Base-by-base conservation (phyloP, 2,329 filamentous ascomycete genomes). In the Trichoderma lentiforme region DNA sequence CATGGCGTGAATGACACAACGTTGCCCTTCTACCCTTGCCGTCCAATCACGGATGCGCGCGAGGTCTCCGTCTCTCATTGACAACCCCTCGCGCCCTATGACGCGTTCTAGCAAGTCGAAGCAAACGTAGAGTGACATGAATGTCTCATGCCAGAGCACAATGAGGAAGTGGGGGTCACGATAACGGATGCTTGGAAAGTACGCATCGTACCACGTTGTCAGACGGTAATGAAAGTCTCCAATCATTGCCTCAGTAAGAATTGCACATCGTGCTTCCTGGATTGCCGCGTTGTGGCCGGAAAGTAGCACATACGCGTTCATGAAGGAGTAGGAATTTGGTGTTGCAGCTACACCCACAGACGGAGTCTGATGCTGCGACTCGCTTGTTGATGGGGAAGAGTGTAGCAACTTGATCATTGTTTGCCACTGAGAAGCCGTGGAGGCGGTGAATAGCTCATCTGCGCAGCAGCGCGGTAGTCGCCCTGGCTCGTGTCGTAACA, bases 61-160 rank as follows among this genome's bases (percentile, higher is more conserved):
- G 51, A 56, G 12, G 12, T 56, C 51, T 8, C 24, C 14, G 24
- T 56, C 51, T 14, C 24, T 56, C 51, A 56, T 56, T 3, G 6
- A 56, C 12, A 24, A 56, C 51, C 51, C 51, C 18, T 56, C 51
- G 2, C 51, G 64, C 11, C 71, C 71, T 28, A 57, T 62, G 15
- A 58, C 56, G 18, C 39, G 30, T 43, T 72, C 71, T 24, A 72
- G 14, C 8, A 56, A 18, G 32, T 72, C 65, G 11, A 65, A 32
- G 24, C 69, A 39, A 12, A 63, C 56, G 39, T 70, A 58, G 3
- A 70, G 43, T 1, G 57, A 70, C 34, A 70, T 70, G 30, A 72
- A 72, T 21, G 62, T 51, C n/a, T 53, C 60, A 47, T 72, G 71
- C 71, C 71, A 72, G 18, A 72, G 63, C 34, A 68, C 65, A 47